A percentile compares a stretch with the other conserved stretches of the same genome.
phyloP scores from a whole-genome alignment of 495 filamentous ascomycete species.

The Clohesyomyces aquaticus region DNA sequence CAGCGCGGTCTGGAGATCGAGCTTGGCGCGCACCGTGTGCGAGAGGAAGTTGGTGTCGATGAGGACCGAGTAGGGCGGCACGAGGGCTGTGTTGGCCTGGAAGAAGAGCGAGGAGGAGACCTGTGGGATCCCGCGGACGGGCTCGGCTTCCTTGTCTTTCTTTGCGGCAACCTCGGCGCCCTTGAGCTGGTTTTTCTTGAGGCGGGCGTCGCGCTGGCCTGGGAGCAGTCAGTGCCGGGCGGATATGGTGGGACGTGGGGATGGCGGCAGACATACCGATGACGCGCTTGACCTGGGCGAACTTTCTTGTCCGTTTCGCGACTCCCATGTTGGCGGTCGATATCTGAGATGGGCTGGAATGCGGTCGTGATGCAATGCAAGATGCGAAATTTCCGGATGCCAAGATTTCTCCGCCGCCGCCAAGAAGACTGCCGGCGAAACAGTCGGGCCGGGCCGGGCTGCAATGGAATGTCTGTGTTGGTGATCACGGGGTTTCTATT shows the following conservation, averaged over 20 bases:
- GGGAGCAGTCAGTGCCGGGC: constrained; percentile 48
- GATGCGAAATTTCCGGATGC: constrained; percentile 13
- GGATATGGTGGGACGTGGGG: neutral
- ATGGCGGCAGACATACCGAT: constrained; percentile 40
- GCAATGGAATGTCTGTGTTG: neutral
- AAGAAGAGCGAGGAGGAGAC: constrained; percentile 89
- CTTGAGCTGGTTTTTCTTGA: constrained; percentile 57
- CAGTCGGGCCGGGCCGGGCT: constrained; percentile 5
- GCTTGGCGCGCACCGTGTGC: constrained; percentile 87
- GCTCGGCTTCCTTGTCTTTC: constrained; percentile 56
- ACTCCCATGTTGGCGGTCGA: constrained; percentile 48
- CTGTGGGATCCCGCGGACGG: constrained; percentile 66
- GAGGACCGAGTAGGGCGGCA: constrained; percentile 85
- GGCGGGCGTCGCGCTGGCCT: constrained; percentile 54
- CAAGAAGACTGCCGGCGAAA: constrained; percentile 19
- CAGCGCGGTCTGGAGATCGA: constrained; percentile 81
- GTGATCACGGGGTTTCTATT: neutral
- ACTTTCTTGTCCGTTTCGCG: constrained; percentile 55
- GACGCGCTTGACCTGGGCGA: constrained; percentile 54
- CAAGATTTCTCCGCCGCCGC: constrained; percentile 5
- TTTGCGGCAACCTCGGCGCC: constrained; percentile 58
- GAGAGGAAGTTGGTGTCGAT: constrained; percentile 91
- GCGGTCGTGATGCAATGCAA: neutral
- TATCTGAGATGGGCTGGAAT: neutral
- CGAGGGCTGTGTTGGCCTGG: constrained; percentile 86